Evolutionary conservation across 139 green algal genomes (phyloP).

Genomic region (Ettlia oleoabundans): DNA sequence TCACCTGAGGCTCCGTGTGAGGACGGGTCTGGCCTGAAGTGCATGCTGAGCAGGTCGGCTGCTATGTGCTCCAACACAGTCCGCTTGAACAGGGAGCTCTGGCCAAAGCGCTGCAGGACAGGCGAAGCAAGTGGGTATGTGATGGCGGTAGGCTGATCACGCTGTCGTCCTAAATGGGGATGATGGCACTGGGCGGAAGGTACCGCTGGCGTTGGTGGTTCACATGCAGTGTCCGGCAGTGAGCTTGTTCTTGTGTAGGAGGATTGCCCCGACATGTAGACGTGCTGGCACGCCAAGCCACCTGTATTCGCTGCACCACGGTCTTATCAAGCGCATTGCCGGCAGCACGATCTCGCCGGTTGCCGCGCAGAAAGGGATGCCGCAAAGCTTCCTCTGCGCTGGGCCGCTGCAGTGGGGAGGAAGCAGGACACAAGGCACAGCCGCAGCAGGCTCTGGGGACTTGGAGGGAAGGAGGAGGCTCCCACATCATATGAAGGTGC

Average conservation of each 20-base stretch:
- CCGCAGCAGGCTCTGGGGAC: too few species aligned
- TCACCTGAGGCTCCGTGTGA: slow-evolving; percentile 11
- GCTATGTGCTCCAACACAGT: slow-evolving; percentile 91
- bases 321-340: slow-evolving; percentile 57
- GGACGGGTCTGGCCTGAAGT: slow-evolving; percentile 30
- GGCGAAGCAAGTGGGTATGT: neutral
- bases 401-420: slow-evolving; percentile 61
- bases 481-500: too few species aligned
- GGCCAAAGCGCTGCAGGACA: slow-evolving; percentile 71
- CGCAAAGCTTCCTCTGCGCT: slow-evolving; percentile 73
- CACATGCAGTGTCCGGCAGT: too few species aligned
- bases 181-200: neutral
- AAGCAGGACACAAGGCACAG: too few species aligned
- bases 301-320: slow-evolving; percentile 79
- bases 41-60: slow-evolving; percentile 76
- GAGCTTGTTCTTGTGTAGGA: too few species aligned
- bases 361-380: slow-evolving; percentile 77
- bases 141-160: too few species aligned
- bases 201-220: too few species aligned
- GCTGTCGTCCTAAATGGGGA: neutral
- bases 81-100: slow-evolving; percentile 76
- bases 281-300: too few species aligned
- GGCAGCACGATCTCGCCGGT: slow-evolving; percentile 45
- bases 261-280: too few species aligned
- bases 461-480: too few species aligned